Evolutionary conservation across 2,329 filamentous ascomycete species (phyloP).

Genomic region (Colletotrichum zoysiae): DNA sequence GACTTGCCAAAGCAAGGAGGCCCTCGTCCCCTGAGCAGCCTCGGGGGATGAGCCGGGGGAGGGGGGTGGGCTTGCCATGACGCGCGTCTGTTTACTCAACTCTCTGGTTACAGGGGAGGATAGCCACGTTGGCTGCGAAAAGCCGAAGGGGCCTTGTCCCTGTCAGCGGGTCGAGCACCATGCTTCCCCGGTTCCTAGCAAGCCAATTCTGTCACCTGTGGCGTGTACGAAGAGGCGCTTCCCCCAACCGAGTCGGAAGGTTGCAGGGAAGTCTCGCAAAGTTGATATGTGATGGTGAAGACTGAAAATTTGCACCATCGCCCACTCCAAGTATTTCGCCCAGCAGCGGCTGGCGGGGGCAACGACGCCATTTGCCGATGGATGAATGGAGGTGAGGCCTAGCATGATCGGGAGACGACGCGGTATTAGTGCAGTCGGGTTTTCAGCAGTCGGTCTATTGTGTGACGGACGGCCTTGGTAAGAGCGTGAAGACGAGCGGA

Average conservation of each 20-base stretch:
- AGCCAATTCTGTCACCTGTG: constrained; percentile 36
- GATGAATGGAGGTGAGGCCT: neutral
- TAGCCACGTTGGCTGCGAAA: constrained; percentile 27
- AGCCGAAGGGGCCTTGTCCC: constrained; percentile 38
- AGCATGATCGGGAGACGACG: constrained; percentile 27
- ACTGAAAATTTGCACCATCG: constrained; percentile 25
- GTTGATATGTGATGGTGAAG: constrained; percentile 34
- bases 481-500: neutral
- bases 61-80: constrained; percentile 18
- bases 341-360: constrained; percentile 7
- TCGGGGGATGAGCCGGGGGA: neutral
- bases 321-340: neutral
- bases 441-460: neutral
- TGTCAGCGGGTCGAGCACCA: constrained; percentile 33
- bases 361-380: constrained; percentile 31
- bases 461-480: neutral
- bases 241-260: constrained; percentile 23
- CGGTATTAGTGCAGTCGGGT: neutral
- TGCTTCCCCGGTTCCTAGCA: constrained; percentile 40
- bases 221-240: constrained; percentile 19
- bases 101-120: constrained; percentile 19
- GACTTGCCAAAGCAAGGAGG: constrained; percentile 32
- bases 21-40: constrained; percentile 3
- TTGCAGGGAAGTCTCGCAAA: constrained; percentile 20
- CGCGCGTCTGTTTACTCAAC: constrained; percentile 31